Evolutionary conservation across 164 flowering plant species (phyloP).

Genomic region (Umbilicus rupestris): DNA sequence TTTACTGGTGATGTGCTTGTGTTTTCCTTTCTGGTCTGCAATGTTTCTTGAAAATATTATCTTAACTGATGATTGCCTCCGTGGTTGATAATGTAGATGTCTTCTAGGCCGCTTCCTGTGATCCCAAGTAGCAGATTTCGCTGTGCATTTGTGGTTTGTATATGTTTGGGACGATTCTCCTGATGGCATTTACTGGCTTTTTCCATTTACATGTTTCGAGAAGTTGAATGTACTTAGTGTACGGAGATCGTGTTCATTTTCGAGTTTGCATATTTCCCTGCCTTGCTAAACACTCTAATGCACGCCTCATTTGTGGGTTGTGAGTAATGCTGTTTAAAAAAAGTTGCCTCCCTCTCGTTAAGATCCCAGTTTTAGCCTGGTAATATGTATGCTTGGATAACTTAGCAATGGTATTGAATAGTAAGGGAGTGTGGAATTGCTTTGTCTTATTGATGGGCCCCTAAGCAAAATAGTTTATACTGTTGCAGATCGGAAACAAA

Average conservation of each 20-base stretch:
- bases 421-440: neutral
- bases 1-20: neutral
- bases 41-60: neutral
- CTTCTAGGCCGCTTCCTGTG: no score
- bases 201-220: neutral
- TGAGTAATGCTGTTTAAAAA: neutral
- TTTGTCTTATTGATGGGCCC: neutral
- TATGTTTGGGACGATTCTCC: neutral
- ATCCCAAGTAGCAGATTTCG: neutral
- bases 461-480: neutral
- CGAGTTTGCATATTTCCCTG: neutral
- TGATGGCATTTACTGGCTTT: neutral
- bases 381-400: neutral
- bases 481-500: slow-evolving; percentile 70
- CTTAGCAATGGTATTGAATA: neutral
- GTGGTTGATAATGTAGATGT: neutral
- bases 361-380: neutral
- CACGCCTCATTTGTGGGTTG: neutral
- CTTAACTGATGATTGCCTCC: neutral
- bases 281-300: neutral
- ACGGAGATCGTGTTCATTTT: neutral
- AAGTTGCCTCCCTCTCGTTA: neutral
- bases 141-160: neutral
- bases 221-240: neutral
- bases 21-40: neutral